Base-by-base conservation (phyloP, 371 early-diverging fungal genomes). In the Syncephalastrum contaminatum region DNA sequence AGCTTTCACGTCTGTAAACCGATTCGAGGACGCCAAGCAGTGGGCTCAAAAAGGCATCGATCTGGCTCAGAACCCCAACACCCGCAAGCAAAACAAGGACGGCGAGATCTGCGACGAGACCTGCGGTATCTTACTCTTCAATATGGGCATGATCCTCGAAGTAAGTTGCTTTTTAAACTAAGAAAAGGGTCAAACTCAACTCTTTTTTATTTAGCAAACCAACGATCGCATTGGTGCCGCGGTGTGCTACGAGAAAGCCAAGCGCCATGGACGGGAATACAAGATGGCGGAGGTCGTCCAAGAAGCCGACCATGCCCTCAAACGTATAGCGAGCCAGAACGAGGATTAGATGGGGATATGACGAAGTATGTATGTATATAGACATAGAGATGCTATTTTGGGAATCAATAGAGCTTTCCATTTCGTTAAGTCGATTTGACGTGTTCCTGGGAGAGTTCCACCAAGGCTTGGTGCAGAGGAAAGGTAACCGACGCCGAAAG, bases 61-160 rank as follows among this genome's bases (percentile, higher is more conserved):
- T 47, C 54, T 83, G 13, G 78, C 69, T 4, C 70, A 76, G 42
- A 78, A 81, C 49, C 79, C 75, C 20, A 79, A 75, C 52, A 81
- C 62, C 18, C 57, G 56, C 43, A 73, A 72, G 57, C 48, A 56
- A 50, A 77, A 44, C 59, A 74, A 70, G 61, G 75, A 74, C 59
- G 61, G 62, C 4, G 57, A 56, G 15, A 39, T 83, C n/a, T 84
- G 84, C 55, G 77, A 82, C 60, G 82, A 83, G 46, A 66, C 80
- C 3, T 81, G 80, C 58, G 86, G 83, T 53, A 79, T 83, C 4
- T 58, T 86, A 18, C 54, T 84, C 1, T 82, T 71, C 45, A 86
- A 86, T 50, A 67, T 84, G 54, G 86, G 86, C 58, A 84, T 84
- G 82, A 48, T 84, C 3, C 72, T 80, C 41, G 86, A 86, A 77